Evolutionary conservation across 148 eudicot genomes (phyloP), one percentile per base, ranked within the genome.

Genomic region (Rhododendron williamsianum): DNA sequence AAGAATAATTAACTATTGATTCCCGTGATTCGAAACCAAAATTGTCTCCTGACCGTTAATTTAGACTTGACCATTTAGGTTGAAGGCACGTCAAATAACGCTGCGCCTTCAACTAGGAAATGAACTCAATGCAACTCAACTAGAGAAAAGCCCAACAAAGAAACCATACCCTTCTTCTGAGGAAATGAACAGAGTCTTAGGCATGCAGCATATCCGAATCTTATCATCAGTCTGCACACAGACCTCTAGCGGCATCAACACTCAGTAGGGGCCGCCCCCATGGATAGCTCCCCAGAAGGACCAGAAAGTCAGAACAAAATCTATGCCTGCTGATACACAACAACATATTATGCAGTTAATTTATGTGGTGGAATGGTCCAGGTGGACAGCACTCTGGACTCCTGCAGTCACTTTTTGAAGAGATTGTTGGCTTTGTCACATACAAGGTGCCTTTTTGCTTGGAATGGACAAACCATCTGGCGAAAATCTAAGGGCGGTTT

Each of bases 231-330:
- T 23, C 15, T 33, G 73, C 84, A 86, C 86, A 81, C 87, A 71
- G 56, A 21, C 69, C 87, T 82, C 84, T 15, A 82, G 41, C 60
- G 45, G 60, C 85, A 81, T 76, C 76, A 74, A 13, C 45, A 60
- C 85, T 9, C 51, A 43, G 90, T 88, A 90, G 93, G 90, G 91
- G 89, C 87, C 87, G 27, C 74, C 74, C 74, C 67, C 38, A 12
- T 18, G 60, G 65, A 45, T 43, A 15, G 60, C 45, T 35, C n/a
- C 33, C 78, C 51, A 67, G 25, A 51, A 12, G 4, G 56, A 36
- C 45, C 81, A 60, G n/a, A 16, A 74, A 35, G 65, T 58, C 65
- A 19, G 25, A 19, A 21, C 25, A 19, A 19, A 7, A 58, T 58
- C 65, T 18, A 16, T 18, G 9, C 25, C 7, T 58, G 65, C 65